Base-by-base conservation (phyloP, 1,284 basidiomycete species). In the Microstroma glucosiphilum region DNA sequence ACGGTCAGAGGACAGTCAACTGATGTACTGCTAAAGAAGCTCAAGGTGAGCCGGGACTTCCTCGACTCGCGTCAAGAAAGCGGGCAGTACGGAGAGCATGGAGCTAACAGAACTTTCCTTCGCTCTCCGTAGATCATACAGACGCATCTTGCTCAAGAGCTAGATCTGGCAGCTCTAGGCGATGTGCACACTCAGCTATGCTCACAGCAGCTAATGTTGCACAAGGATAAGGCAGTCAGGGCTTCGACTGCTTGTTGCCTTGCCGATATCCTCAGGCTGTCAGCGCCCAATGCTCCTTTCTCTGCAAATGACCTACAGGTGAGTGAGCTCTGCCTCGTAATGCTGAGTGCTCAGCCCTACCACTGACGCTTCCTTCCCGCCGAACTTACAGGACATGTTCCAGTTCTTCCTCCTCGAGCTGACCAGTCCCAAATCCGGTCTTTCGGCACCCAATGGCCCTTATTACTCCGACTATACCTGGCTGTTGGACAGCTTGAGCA, bases 261-360 rank as follows among this genome's bases (percentile, higher is more conserved):
- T 19, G 92, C 92, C 1, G 93, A 99, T 80, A 83, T 97, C 63
- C 86, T 99, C 57, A 83, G 92, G 42, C 84, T 98, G 55, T 96
- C 92, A 79, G 96, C 96, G 0, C 96, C 96, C 1, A 91, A 97
- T 77, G 94, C 96, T 37, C 96, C 96, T 11, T 98, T 94, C 79
- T 93, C 88, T 2, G 87, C 87, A 57, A 81, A 84, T 56, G 90
- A 97, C 79, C 86, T 97, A 46, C 80, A 82, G 67, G 83, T 83
- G 61, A 64, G 80, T 67, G 30, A 9, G 9, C 4, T 9, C 9
- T 37, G 4, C 30, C 3, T 37, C 30, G 9, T 37, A 9, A n/a
- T 17, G 12, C 11, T 9, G 8, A 19, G 46, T 48, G 49, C 25
- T 2, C 4, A 37, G 30, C 30, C 30, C 84, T 98, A 55, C 96